A percentile compares a stretch with the other conserved stretches of the same genome.
phyloP scores from a whole-genome alignment of 495 filamentous ascomycete species.

The Aspergillus cavernicola region DNA sequence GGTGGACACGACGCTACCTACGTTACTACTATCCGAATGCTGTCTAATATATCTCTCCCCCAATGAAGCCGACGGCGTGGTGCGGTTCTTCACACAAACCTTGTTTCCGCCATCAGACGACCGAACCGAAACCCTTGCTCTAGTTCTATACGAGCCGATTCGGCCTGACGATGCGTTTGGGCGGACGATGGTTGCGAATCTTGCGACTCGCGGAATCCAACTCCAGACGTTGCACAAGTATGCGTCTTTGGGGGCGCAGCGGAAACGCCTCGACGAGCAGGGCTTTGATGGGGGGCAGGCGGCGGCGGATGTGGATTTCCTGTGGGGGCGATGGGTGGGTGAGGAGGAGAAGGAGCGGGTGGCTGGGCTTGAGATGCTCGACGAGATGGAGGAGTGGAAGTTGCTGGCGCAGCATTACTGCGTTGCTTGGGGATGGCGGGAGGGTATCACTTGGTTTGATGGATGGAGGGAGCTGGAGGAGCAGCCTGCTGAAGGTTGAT shows the following conservation, averaged over 20 bases:
- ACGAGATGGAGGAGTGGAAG: conserved; percentile 95
- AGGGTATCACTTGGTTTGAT: conserved; percentile 35
- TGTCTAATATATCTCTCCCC: conserved; percentile 84
- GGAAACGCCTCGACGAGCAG: conserved; percentile 54
- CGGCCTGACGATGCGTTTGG: conserved; percentile 82
- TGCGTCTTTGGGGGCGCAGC: conserved; percentile 61
- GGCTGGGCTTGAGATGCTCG: conserved; percentile 75
- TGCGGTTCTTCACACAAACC: conserved; percentile 60
- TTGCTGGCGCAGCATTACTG: conserved; percentile 87
- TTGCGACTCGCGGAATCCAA: conserved; percentile 76
- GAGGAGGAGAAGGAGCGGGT: conserved; percentile 77
- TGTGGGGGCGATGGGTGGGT: conserved; percentile 73
- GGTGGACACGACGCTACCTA: conserved; percentile 60
- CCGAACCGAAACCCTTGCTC: conserved; percentile 38
- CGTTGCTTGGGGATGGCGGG: conserved; percentile 78
- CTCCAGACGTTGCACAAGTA: conserved; percentile 79
- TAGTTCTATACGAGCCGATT: conserved; percentile 89
- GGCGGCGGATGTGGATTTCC: conserved; percentile 64
- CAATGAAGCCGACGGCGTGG: conserved; percentile 53
- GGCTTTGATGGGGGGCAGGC: conserved; percentile 55
- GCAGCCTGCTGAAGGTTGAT: conserved; percentile 18
- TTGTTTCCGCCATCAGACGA: conserved; percentile 46
- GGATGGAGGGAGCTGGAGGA: conserved; percentile 35
- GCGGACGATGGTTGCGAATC: conserved; percentile 83
- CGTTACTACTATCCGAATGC: conserved; percentile 86